These are phyloP conservation scores for Penicillium subrubescens DNA, from an alignment of 495 filamentous ascomycete species.

Conservation along the genomic window DNA sequence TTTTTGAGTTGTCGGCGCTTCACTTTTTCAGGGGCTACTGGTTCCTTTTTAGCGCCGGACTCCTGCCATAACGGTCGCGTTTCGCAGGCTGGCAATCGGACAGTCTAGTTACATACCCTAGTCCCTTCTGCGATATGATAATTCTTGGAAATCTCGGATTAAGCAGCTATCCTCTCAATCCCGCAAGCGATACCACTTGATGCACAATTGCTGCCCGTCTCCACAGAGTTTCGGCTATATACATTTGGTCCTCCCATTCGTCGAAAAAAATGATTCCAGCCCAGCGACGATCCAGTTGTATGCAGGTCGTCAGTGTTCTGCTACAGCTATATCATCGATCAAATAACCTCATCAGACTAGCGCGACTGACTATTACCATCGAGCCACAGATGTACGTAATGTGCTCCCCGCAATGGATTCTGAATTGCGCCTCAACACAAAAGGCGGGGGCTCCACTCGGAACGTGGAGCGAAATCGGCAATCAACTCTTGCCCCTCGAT, in stretches of 20 bases:
- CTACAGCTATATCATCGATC: not conserved
- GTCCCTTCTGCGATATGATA: not conserved
- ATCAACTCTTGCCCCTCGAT: not conserved
- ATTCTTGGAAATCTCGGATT: not conserved
- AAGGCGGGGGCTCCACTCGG: slow-evolving; percentile 4
- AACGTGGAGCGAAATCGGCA: slow-evolving; percentile 1
- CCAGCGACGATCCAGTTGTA: not conserved
- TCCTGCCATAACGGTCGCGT: not conserved
- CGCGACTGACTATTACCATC: not conserved
- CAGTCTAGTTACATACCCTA: not conserved
- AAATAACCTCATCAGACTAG: not conserved
- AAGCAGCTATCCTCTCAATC: not conserved
- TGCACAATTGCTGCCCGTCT: not conserved
- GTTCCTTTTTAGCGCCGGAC: not conserved
- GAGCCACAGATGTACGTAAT: not conserved
- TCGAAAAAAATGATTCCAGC: not conserved
- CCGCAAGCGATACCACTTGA: not conserved
- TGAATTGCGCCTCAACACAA: not conserved
- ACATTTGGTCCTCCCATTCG: not conserved
- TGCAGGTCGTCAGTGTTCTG: not conserved
- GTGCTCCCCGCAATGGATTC: slow-evolving; percentile 1
- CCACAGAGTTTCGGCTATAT: not conserved
- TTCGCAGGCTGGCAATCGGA: not conserved
- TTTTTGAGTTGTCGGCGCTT: not conserved
- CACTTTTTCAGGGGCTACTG: slow-evolving; percentile 3